phyloP scores from a whole-genome alignment of 2,329 filamentous ascomycete genomes.

The Nectriaceae sp. region DNA sequence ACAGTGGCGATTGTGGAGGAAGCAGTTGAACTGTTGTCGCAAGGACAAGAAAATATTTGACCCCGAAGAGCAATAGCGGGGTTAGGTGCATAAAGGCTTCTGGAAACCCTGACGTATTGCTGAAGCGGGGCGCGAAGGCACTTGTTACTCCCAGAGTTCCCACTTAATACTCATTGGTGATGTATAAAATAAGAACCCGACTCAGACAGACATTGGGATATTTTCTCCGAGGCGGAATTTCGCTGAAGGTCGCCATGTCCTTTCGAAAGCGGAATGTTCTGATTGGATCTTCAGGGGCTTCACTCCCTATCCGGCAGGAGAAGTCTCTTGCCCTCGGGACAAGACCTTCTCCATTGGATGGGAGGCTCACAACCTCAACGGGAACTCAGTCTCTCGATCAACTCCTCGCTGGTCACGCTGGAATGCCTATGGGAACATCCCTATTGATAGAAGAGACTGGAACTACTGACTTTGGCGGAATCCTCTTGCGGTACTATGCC shows the following conservation, averaged over 20 bases:
- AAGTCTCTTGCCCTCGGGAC: conserved; percentile 51
- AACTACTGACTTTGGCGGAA: conserved; percentile 90
- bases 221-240: too few relatives aligned
- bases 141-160: too few relatives aligned
- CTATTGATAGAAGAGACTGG: conserved; percentile 85
- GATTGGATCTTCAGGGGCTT: conserved; percentile 37
- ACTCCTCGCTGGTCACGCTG: conserved; percentile 82
- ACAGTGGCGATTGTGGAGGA: neutral
- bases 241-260: conserved; percentile 45
- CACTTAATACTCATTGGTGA: too few relatives aligned
- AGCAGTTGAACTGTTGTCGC: neutral
- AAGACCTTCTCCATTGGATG: conserved; percentile 85
- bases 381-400: conserved; percentile 84
- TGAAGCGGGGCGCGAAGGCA: conserved; percentile 25
- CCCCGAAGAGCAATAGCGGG: conserved; percentile 13
- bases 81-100: conserved; percentile 16
- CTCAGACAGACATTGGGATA: too few relatives aligned
- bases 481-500: conserved; percentile 83
- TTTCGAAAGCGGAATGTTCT: conserved; percentile 60
- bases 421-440: conserved; percentile 78
- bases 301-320: conserved; percentile 30
- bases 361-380: conserved; percentile 85
- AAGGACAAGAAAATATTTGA: neutral
- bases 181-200: too few relatives aligned
- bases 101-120: conserved; percentile 17